phyloP scores from a whole-genome alignment of 2,329 filamentous ascomycete species.

The Xylaria sp. region DNA sequence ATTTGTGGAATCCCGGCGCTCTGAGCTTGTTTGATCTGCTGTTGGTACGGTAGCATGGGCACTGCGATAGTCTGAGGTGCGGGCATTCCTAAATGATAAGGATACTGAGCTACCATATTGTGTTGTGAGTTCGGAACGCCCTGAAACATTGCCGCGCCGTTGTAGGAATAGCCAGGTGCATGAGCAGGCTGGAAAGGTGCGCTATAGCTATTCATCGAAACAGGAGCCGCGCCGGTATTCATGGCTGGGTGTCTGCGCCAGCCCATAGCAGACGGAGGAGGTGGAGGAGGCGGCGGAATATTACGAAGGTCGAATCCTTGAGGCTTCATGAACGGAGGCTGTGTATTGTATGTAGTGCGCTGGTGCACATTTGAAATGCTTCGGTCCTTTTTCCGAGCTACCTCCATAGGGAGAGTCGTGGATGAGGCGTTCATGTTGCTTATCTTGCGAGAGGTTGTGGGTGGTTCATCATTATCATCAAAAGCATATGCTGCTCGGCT shows the following conservation, averaged over 20 bases:
- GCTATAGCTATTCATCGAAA: slow-evolving; percentile 10
- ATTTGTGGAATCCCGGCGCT: neutral
- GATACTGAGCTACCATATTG: slow-evolving; percentile 24
- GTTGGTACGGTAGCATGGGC: slow-evolving; percentile 23
- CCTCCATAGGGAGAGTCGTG: slow-evolving; percentile 24
- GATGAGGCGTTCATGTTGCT: slow-evolving; percentile 28
- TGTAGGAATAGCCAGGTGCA: slow-evolving; percentile 16
- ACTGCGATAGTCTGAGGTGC: slow-evolving; percentile 32
- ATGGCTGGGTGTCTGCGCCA: slow-evolving; percentile 15
- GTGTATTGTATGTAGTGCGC: neutral
- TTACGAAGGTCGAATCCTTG: slow-evolving; percentile 4
- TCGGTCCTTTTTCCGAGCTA: neutral
- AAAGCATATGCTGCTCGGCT: slow-evolving; percentile 8
- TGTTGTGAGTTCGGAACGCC: slow-evolving; percentile 13
- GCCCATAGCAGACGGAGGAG: slow-evolving; percentile 15
- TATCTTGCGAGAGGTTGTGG: neutral
- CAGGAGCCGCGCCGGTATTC: neutral
- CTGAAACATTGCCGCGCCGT: neutral
- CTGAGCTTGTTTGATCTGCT: slow-evolving; percentile 20
- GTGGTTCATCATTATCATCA: slow-evolving; percentile 16
- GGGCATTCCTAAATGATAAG: slow-evolving; percentile 14
- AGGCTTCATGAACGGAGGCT: neutral
- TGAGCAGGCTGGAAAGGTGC: slow-evolving; percentile 10
- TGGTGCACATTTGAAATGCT: slow-evolving; percentile 4
- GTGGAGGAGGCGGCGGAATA: slow-evolving; percentile 18